A percentile compares a stretch with the other conserved stretches of the same genome.
phyloP scores from a whole-genome alignment of 257 asterid species.

The Oldenlandia corymbosa region DNA sequence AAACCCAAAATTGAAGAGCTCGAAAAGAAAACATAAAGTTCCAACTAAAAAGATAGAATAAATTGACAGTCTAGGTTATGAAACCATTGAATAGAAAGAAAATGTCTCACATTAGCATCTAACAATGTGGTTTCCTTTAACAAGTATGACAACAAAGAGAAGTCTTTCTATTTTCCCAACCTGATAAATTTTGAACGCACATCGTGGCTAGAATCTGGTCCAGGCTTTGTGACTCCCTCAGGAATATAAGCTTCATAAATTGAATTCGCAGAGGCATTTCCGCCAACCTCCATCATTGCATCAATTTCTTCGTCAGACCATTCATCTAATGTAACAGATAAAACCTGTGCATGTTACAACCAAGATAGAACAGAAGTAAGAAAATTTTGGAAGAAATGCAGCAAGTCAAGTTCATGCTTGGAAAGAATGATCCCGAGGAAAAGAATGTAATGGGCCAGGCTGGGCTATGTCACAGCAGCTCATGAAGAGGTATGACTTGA shows the following conservation, averaged over 20 bases:
- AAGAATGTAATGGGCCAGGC: too few species aligned
- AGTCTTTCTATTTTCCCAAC: slow-evolving; percentile 28
- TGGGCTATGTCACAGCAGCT: too few species aligned
- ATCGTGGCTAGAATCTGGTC: slow-evolving; percentile 70
- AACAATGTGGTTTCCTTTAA: neutral
- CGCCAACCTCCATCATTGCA: slow-evolving; percentile 90
- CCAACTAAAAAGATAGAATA: neutral
- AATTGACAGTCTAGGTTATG: neutral
- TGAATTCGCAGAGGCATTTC: slow-evolving; percentile 94
- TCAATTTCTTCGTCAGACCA: slow-evolving; percentile 94
- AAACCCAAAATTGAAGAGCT: slow-evolving; percentile 1
- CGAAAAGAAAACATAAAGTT: neutral
- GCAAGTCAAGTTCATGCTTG: neutral
- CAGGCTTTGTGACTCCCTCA: slow-evolving; percentile 75
- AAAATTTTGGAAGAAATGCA: neutral
- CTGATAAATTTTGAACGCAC: slow-evolving; percentile 76
- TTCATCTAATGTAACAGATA: slow-evolving; percentile 95
- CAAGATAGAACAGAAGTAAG: neutral
- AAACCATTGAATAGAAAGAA: neutral
- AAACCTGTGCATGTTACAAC: slow-evolving; percentile 52
- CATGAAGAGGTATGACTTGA: neutral
- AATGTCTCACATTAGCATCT: neutral
- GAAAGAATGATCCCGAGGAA: neutral
- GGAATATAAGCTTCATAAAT: slow-evolving; percentile 95
- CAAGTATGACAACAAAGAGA: neutral